These are phyloP conservation scores for Penicillium sumatraense DNA, from an alignment of 2,329 filamentous ascomycete species.

Conservation along the genomic window DNA sequence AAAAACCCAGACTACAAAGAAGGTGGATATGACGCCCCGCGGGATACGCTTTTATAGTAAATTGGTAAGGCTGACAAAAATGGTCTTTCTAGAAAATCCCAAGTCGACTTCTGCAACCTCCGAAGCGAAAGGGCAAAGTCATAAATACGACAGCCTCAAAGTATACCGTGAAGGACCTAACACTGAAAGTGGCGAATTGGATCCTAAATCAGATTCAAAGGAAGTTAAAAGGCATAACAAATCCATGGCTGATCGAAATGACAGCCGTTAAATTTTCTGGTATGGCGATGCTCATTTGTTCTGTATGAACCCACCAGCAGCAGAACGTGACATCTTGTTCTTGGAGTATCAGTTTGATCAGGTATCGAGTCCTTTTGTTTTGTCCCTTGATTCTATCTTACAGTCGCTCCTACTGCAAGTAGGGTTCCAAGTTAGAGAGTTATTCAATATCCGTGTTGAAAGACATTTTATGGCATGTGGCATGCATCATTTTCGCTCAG, in stretches of 20 bases:
- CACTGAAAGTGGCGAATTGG: constrained; percentile 6
- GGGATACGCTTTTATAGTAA: not conserved
- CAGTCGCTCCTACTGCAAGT: not conserved
- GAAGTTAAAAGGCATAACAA: constrained; percentile 2
- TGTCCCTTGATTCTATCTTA: not conserved
- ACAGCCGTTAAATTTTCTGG: not conserved
- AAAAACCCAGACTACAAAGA: not conserved
- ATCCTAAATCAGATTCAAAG: constrained; percentile 4
- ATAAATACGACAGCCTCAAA: constrained; percentile 1
- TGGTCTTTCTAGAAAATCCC: not conserved
- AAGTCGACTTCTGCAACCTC: not conserved
- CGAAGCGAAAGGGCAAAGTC: not conserved
- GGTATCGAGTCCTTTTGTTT: not conserved
- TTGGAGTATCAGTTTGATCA: not conserved
- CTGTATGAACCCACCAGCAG: not conserved
- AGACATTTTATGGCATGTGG: not conserved
- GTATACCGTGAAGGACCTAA: constrained; percentile 8
- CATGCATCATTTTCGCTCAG: not conserved
- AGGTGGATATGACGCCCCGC: not conserved
- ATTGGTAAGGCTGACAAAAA: not conserved
- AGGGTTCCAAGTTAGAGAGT: not conserved
- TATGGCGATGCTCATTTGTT: not conserved
- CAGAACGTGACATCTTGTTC: not conserved
- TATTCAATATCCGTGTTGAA: not conserved
- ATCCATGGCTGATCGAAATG: not conserved